Conservation (phyloP, 352 stramenopile genomes). For the Phytopythium helicoides region DNA sequence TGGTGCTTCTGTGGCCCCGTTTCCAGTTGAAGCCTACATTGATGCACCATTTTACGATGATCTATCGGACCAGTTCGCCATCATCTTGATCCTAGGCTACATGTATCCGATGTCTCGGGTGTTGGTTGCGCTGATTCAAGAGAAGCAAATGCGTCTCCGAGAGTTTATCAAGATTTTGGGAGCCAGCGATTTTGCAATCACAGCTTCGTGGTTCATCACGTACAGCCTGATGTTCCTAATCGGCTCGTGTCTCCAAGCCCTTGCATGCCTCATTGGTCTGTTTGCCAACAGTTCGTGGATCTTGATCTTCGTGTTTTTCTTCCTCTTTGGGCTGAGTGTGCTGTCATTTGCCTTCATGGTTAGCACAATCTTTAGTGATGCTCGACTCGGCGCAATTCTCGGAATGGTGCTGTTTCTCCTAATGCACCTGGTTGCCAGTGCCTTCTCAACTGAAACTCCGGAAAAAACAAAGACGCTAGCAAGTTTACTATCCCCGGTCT, state of each 20-base stretch:
- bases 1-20: constrained; percentile 25
- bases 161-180: constrained; percentile 91
- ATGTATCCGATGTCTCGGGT: constrained; percentile 84
- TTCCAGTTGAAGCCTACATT: constrained; percentile 32
- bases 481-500: constrained; percentile 53
- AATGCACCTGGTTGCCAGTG: constrained; percentile 63
- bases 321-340: constrained; percentile 55
- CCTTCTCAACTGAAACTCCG: constrained; percentile 18
- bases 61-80: constrained; percentile 54
- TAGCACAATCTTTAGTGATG: constrained; percentile 70
- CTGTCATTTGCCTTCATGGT: constrained; percentile 55
- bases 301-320: constrained; percentile 78
- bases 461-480: constrained; percentile 39
- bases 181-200: constrained; percentile 66
- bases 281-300: constrained; percentile 36
- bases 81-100: constrained; percentile 90
- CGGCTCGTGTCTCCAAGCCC: constrained; percentile 47
- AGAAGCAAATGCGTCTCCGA: constrained; percentile 88
- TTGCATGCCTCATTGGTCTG: constrained; percentile 36
- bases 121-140: constrained; percentile 80
- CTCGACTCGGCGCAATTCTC: constrained; percentile 55
- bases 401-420: constrained; percentile 86
- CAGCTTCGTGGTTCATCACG: constrained; percentile 79
- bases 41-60: constrained; percentile 58
- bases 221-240: constrained; percentile 83